Evolutionary conservation across 495 filamentous ascomycete genomes (phyloP).

Genomic region (Hyaloscypha variabilis): DNA sequence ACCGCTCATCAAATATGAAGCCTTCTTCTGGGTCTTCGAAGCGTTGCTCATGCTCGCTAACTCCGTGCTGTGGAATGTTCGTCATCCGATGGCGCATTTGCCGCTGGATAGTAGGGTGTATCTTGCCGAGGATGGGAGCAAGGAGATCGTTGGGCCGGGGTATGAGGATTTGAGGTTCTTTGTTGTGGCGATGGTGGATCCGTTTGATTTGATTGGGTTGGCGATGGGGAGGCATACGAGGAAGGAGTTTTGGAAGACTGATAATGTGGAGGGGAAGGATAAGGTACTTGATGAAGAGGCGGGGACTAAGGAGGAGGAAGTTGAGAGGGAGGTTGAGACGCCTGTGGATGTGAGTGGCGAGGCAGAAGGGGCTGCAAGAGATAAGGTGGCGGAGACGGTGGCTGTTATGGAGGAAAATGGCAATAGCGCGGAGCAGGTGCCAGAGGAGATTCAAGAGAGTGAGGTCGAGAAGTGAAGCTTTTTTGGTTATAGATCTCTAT

Average conservation of each 20-base stretch:
- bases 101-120: constrained; percentile 64
- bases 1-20: constrained; percentile 63
- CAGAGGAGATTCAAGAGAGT: too few species aligned
- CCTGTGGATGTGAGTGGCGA: not conserved
- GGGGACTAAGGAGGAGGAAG: not conserved
- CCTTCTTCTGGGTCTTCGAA: constrained; percentile 75
- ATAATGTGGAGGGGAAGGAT: not conserved
- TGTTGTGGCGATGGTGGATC: constrained; percentile 60
- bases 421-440: too few species aligned
- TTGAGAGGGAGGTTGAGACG: not conserved
- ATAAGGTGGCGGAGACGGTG: too few species aligned
- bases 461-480: too few species aligned
- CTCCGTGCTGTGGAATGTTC: constrained; percentile 58
- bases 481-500: too few species aligned
- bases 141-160: constrained; percentile 64
- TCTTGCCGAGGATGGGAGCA: constrained; percentile 62
- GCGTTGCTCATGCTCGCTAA: constrained; percentile 64
- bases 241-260: constrained; percentile 16
- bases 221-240: constrained; percentile 48
- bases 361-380: too few species aligned
- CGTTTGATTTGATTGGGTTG: constrained; percentile 63
- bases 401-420: too few species aligned
- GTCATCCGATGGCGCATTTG: constrained; percentile 61
- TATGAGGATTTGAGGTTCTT: constrained; percentile 57
- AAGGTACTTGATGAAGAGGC: not conserved